Conservation (phyloP, 78 protist genomes). For the Dictyostelium capitatum region DNA sequence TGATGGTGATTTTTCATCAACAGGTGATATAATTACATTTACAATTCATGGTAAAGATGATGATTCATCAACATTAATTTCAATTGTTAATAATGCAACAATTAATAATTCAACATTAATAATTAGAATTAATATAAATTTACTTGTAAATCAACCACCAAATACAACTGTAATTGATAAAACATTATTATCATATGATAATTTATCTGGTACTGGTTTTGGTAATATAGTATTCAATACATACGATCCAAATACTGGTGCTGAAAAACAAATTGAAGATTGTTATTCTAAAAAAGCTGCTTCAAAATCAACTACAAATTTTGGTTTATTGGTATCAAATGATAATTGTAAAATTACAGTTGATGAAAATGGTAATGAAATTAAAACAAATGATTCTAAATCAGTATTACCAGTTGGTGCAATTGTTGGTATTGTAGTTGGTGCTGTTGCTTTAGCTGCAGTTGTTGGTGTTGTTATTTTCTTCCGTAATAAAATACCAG, state of each 20-base stretch:
- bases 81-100: background rate
- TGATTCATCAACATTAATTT: background rate
- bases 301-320: background rate
- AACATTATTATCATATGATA: background rate
- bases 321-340: background rate
- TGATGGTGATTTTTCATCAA: no score
- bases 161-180: background rate
- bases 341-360: background rate
- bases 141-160: background rate
- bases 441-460: background rate
- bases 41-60: background rate
- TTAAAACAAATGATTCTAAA: no score
- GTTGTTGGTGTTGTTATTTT: background rate
- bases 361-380: background rate
- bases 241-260: background rate
- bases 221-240: background rate
- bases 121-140: background rate
- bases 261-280: background rate
- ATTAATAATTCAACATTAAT: background rate
- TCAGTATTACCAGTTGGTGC: background rate
- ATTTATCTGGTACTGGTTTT: slow-evolving; percentile 7
- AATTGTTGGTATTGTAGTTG: slow-evolving; percentile 12
- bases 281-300: background rate
- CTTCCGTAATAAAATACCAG: slow-evolving; percentile 8
- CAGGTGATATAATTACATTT: no score